Percentiles rank a stretch among this genome's conserved stretches.
Evolutionary conservation across 1,139 yeast species (phyloP).

Genomic region (Lodderomyces margitis): DNA sequence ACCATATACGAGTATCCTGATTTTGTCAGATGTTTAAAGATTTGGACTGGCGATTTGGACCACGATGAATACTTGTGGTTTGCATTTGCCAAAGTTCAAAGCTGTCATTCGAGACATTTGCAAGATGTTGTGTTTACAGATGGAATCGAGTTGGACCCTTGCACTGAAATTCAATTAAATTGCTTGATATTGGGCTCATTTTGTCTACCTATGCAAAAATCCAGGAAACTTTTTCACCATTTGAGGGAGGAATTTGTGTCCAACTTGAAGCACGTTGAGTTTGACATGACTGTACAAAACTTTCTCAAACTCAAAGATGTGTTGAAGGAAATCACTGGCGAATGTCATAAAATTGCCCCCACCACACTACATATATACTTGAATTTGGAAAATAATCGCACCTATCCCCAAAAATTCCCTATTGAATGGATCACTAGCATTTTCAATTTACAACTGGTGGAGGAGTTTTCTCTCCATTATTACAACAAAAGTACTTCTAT

Average conservation of each 20-base stretch:
- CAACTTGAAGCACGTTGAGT: slow-evolving; percentile 1
- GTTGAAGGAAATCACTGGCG: not conserved
- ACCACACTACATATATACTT: not conserved
- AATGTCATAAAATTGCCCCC: not conserved
- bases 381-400: not conserved
- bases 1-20: not conserved
- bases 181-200: not conserved
- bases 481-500: not conserved
- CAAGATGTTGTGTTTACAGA: not conserved
- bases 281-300: not conserved
- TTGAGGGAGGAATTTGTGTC: not conserved
- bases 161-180: not conserved
- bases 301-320: not conserved
- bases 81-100: not conserved
- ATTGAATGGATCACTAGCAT: slow-evolving; percentile 1
- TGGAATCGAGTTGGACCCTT: not conserved
- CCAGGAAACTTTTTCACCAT: not conserved
- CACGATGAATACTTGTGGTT: slow-evolving; percentile 1
- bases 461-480: not conserved
- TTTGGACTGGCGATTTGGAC: not conserved
- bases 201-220: not conserved
- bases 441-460: not conserved
- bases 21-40: not conserved
- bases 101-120: not conserved
- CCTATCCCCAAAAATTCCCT: not conserved